Percentiles rank a stretch among this genome's conserved stretches.
phyloP scores from a whole-genome alignment of 352 stramenopile genomes.

The Blastocystis sp. region DNA sequence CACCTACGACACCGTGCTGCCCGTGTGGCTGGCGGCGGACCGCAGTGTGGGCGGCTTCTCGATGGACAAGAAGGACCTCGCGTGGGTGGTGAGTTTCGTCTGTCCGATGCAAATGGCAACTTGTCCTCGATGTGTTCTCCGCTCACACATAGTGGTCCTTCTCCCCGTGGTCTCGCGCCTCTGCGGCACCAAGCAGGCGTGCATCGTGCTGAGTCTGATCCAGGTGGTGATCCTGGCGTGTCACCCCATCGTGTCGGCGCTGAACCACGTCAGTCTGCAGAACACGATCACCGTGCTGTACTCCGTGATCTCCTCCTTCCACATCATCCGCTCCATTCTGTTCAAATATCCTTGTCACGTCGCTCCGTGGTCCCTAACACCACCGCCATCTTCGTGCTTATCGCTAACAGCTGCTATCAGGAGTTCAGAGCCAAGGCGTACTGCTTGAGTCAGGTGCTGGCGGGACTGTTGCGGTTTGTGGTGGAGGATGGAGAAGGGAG shows the following conservation, averaged over 20 bases:
- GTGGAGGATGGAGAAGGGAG: neutral
- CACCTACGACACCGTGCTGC: conserved; percentile 52
- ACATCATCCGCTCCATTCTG: conserved; percentile 67
- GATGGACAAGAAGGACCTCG: conserved; percentile 64
- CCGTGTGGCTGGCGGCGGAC: conserved; percentile 19
- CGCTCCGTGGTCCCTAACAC: conserved; percentile 2
- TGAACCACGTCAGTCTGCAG: neutral
- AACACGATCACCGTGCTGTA: conserved; percentile 5
- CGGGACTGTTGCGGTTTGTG: conserved; percentile 35
- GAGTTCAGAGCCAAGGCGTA: conserved; percentile 65
- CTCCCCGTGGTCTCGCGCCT: conserved; percentile 31
- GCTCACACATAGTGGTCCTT: conserved; percentile 28
- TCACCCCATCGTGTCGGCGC: conserved; percentile 7
- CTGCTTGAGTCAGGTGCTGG: conserved; percentile 61
- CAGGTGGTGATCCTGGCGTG: conserved; percentile 32
- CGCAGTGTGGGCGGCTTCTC: conserved; percentile 22
- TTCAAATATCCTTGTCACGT: conserved; percentile 65
- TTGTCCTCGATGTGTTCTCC: neutral
- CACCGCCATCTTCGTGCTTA: conserved; percentile 50
- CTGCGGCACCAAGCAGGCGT: neutral
- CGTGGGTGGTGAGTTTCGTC: conserved; percentile 66
- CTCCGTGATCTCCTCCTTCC: conserved; percentile 41
- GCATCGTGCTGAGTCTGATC: conserved; percentile 3
- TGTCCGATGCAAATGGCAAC: conserved; percentile 71
- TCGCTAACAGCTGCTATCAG: conserved; percentile 62